Evolutionary conservation across 257 asterid genomes (phyloP), one percentile per base, ranked within the genome.

Genomic region (Solanum arcanum): DNA sequence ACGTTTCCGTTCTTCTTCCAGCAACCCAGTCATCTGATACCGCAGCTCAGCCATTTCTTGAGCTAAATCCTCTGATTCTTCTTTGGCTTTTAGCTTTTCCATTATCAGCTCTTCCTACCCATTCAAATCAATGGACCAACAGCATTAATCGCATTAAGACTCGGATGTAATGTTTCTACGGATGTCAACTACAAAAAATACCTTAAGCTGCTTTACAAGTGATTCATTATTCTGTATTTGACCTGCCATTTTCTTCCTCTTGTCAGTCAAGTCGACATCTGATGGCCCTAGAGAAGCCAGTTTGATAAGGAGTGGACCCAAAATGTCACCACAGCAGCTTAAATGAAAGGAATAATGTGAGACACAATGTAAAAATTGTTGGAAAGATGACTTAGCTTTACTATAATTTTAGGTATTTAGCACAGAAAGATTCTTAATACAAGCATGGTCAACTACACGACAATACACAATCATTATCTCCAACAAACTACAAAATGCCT

Each of bases 11-110:
- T 97, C 99, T 85, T 93, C 98, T 72, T 97, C 99, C 35, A 97
- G 99, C 94, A 90, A 87, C 69, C 91, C 88, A 15, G 97, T 94
- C 70, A 95, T 88, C 75, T 94, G 98, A 90, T 95, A 97, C 92
- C 98, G 92, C 69, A 97, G 90, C 89, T 97, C 99, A 3, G 99
- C 99, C 99, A 97, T 97, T 93, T 97, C 99, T 90, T 97, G 99
- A 80, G 95, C 95, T 84, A 97, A 91, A 88, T 97, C 99, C 86
- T 95, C 99, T 21, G 96, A 95, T 91, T 94, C 98, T 91, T 97
- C 99, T 90, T 93, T 95, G n/a, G 97, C 94, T 87, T 93, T 97
- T 88, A 90, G 49, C 89, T 88, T 95, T 90, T 94, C 96, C 74
- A 74, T 92, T 90, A 92, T 92, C 80, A 94, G 84, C 86, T 95